phyloP scores from a whole-genome alignment of 1,139 yeast genomes.

The Yamadazyma triangularis region DNA sequence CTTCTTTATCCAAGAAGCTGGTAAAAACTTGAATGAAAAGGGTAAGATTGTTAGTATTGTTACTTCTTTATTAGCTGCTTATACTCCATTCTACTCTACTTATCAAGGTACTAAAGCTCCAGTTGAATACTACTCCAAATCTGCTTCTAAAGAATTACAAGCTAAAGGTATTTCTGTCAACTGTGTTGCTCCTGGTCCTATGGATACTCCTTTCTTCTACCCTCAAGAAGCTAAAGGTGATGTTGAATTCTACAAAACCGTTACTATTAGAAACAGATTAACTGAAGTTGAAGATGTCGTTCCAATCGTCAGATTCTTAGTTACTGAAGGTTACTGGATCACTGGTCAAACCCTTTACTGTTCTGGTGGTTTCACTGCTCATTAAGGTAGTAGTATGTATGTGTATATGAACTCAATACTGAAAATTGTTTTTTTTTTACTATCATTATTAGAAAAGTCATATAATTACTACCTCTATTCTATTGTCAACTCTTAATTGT shows the following conservation, averaged over 20 bases:
- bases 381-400: too few species aligned
- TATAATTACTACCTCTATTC: too few species aligned
- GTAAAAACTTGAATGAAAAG: slow-evolving; percentile 41
- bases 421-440: too few species aligned
- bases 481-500: too few species aligned
- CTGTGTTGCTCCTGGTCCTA: slow-evolving; percentile 66
- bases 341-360: slow-evolving; percentile 67
- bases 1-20: slow-evolving; percentile 57
- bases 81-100: slow-evolving; percentile 50
- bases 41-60: slow-evolving; percentile 57
- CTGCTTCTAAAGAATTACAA: slow-evolving; percentile 55
- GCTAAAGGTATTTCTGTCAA: slow-evolving; percentile 49
- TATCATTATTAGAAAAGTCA: too few species aligned
- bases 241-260: slow-evolving; percentile 52
- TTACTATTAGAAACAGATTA: slow-evolving; percentile 44
- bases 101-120: slow-evolving; percentile 62
- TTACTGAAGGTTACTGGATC: slow-evolving; percentile 64
- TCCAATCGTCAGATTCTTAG: slow-evolving; percentile 58
- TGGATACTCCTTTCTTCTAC: slow-evolving; percentile 68
- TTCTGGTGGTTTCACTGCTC: slow-evolving; percentile 64
- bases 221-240: slow-evolving; percentile 53
- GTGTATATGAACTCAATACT: too few species aligned
- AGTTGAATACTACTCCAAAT: slow-evolving; percentile 54
- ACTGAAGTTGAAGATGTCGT: slow-evolving; percentile 60
- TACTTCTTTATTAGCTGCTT: slow-evolving; percentile 64